These are phyloP conservation scores for Metschnikowia baotianmanensis DNA, from an alignment of 805 yeast species.

Conservation along the genomic window DNA sequence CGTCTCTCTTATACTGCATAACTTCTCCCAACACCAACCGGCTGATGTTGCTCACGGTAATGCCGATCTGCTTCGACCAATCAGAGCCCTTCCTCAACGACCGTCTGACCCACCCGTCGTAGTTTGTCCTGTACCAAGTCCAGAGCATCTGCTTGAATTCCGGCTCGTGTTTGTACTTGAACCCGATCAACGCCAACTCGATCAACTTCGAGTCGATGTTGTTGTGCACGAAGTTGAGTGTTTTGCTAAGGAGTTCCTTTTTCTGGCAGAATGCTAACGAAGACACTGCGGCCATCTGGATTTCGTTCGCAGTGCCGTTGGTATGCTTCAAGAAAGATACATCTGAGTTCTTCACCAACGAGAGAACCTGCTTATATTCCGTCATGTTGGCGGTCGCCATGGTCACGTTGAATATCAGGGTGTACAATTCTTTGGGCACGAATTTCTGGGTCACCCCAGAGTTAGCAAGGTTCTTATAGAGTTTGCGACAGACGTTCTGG, in stretches of 20 bases:
- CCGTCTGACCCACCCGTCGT: conserved; percentile 50
- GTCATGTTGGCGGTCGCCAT: conserved; percentile 40
- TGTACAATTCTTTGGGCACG: conserved; percentile 49
- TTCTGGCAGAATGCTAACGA: conserved; percentile 51
- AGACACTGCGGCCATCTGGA: conserved; percentile 56
- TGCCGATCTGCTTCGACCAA: conserved; percentile 44
- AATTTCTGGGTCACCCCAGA: conserved; percentile 49
- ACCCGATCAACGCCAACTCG: conserved; percentile 58
- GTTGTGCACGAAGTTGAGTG: conserved; percentile 54
- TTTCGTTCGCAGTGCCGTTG: conserved; percentile 30
- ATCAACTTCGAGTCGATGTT: conserved; percentile 55
- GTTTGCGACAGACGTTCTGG: conserved; percentile 33
- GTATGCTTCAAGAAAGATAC: conserved; percentile 42
- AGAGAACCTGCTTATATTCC: conserved; percentile 60
- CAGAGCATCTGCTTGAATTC: conserved; percentile 39
- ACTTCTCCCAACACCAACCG: conserved; percentile 39
- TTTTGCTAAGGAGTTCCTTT: conserved; percentile 47
- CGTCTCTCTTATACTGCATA: conserved; percentile 34
- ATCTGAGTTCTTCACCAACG: conserved; percentile 50
- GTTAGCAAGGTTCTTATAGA: conserved; percentile 47
- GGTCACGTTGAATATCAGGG: conserved; percentile 42
- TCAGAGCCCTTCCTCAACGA: conserved; percentile 46
- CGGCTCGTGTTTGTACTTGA: conserved; percentile 36
- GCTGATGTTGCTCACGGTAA: conserved; percentile 43
- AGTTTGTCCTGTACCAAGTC: conserved; percentile 57